Conservation (phyloP, 2,329 filamentous ascomycete species). For the Fusarium bactridioides region DNA sequence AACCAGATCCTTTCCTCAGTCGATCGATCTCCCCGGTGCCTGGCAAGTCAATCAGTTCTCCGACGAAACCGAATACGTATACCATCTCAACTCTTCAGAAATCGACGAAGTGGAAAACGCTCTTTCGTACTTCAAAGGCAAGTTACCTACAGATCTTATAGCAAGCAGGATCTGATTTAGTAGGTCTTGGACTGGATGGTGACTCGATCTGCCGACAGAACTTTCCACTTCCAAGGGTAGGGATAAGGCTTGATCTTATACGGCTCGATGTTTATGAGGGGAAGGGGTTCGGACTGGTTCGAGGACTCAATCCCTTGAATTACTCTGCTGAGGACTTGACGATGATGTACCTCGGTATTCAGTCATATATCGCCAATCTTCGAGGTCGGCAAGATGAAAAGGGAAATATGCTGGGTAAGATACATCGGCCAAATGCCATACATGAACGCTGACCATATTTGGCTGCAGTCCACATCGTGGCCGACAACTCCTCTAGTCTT, state of each 20-base stretch:
- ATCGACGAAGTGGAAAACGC: background rate
- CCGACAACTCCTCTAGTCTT: conserved; percentile 59
- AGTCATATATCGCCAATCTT: conserved; percentile 68
- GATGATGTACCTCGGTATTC: conserved; percentile 70
- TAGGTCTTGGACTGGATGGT: conserved; percentile 62
- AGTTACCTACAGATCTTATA: rapidly evolving
- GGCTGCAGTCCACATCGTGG: conserved; percentile 62
- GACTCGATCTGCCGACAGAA: conserved; percentile 62
- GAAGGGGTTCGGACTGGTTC: conserved; percentile 69
- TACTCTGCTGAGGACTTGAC: conserved; percentile 68
- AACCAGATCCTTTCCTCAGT: background rate
- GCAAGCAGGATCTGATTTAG: rapidly evolving
- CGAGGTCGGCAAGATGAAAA: conserved; percentile 68
- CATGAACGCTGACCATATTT: rapidly evolving
- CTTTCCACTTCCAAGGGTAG: conserved; percentile 67
- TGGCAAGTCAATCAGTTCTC: background rate
- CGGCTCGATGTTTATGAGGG: conserved; percentile 65
- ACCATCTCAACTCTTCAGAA: background rate
- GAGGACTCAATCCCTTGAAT: conserved; percentile 64
- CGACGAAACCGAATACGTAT: background rate
- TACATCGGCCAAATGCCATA: rapidly evolving
- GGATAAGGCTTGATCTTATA: conserved; percentile 58
- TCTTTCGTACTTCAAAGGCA: background rate
- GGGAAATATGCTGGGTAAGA: conserved; percentile 68
- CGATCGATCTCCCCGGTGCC: background rate